These are phyloP conservation scores for Primulina tabacum DNA, from an alignment of 257 asterid species.

Conservation along the genomic window DNA sequence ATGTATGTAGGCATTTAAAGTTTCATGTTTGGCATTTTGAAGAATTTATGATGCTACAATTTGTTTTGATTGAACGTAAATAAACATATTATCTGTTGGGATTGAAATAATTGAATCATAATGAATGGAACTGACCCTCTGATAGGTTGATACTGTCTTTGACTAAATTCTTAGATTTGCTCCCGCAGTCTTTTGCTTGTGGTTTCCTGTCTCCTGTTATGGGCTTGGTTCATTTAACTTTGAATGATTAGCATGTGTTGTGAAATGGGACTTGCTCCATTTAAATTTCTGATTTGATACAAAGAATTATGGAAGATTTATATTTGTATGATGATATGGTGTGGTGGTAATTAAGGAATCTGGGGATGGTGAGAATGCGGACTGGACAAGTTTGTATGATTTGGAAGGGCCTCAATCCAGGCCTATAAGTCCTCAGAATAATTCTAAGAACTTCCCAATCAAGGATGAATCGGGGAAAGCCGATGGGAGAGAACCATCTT, in stretches of 20 bases:
- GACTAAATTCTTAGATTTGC: not conserved
- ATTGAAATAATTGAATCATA: not conserved
- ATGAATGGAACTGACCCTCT: not conserved
- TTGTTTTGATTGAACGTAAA: not conserved
- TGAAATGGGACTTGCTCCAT: not conserved
- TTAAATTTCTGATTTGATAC: not conserved
- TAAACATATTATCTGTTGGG: not conserved
- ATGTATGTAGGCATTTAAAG: not conserved
- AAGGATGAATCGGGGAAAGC: constrained; percentile 48
- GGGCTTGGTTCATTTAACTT: not conserved
- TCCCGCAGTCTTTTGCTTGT: not conserved
- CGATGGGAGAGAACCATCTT: constrained; percentile 54
- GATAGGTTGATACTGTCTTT: too few relatives aligned
- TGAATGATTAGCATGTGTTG: not conserved
- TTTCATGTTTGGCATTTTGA: not conserved
- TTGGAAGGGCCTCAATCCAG: constrained; percentile 60
- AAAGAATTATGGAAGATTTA: not conserved
- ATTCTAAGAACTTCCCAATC: constrained; percentile 46
- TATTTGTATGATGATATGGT: constrained; percentile 20
- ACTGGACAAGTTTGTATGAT: constrained; percentile 84
- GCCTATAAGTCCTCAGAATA: constrained; percentile 44
- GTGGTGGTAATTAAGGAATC: constrained; percentile 56
- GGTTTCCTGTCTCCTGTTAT: not conserved
- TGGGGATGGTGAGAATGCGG: constrained; percentile 65
- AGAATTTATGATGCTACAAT: not conserved